Evolutionary conservation across 306 rosid species (phyloP).

Genomic region (Rosa persica): DNA sequence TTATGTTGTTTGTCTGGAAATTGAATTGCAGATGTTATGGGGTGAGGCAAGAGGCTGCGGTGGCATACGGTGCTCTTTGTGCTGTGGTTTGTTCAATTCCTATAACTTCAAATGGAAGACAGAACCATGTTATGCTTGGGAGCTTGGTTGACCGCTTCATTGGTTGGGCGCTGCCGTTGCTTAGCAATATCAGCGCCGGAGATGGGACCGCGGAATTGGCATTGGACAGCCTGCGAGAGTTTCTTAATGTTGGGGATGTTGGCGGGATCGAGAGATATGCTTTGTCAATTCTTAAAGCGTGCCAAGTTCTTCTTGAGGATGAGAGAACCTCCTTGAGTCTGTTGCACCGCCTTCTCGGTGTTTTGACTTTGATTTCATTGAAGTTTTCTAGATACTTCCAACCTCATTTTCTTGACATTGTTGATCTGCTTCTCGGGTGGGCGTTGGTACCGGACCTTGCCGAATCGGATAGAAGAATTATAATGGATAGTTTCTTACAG

Average conservation of each 20-base stretch:
- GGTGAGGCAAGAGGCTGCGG: constrained; percentile 77
- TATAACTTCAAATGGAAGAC: constrained; percentile 63
- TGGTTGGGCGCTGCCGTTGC: constrained; percentile 86
- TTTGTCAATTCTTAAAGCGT: constrained; percentile 81
- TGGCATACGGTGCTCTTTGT: constrained; percentile 78
- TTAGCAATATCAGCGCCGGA: constrained; percentile 49
- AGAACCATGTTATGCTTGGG: constrained; percentile 66
- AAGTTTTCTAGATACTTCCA: constrained; percentile 78
- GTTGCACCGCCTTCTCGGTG: constrained; percentile 63
- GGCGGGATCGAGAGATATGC: constrained; percentile 73
- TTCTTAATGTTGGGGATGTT: constrained; percentile 73
- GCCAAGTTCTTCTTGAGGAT: constrained; percentile 86
- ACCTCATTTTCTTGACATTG: constrained; percentile 81
- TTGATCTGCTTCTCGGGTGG: constrained; percentile 85
- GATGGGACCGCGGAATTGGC: constrained; percentile 71
- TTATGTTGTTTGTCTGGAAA: not conserved
- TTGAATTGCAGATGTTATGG: not conserved
- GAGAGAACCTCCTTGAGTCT: constrained; percentile 81
- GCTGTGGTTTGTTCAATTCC: constrained; percentile 67
- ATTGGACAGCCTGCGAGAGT: constrained; percentile 73
- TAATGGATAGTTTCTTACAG: constrained; percentile 83
- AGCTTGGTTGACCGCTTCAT: constrained; percentile 79
- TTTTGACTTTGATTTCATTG: constrained; percentile 68
- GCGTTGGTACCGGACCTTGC: constrained; percentile 79
- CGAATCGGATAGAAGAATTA: constrained; percentile 58